Evolutionary conservation across 1,139 yeast species (phyloP).

Genomic region (Geotrichum carabidarum): DNA sequence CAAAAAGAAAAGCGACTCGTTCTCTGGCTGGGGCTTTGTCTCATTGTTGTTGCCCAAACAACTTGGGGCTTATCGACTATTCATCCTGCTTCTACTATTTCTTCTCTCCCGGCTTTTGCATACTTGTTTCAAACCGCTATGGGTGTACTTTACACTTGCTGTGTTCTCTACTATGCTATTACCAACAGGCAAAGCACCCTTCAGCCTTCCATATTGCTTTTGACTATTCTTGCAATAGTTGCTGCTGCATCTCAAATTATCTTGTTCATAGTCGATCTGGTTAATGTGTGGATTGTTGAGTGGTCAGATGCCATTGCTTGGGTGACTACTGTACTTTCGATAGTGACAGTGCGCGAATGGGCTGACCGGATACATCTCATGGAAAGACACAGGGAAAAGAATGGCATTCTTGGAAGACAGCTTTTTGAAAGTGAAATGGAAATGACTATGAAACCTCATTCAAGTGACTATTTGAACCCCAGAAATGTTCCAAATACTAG

Average conservation of each 20-base stretch:
- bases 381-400: constrained; percentile 57
- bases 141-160: constrained; percentile 65
- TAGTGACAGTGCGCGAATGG: constrained; percentile 85
- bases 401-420: constrained; percentile 69
- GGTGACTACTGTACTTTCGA: constrained; percentile 61
- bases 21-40: constrained; percentile 54
- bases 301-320: constrained; percentile 69
- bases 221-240: constrained; percentile 52
- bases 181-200: constrained; percentile 49
- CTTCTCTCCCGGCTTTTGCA: constrained; percentile 70
- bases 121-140: constrained; percentile 73
- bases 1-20: constrained; percentile 65
- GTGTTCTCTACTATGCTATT: constrained; percentile 55
- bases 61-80: constrained; percentile 68
- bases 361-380: constrained; percentile 57
- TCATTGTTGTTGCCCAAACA: constrained; percentile 56
- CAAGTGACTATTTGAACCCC: background rate
- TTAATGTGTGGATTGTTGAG: constrained; percentile 67
- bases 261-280: constrained; percentile 70
- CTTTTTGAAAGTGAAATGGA: constrained; percentile 61
- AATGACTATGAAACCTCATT: background rate
- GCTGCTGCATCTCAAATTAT: constrained; percentile 56
- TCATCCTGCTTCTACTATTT: constrained; percentile 43
- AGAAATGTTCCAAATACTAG: background rate
- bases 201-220: constrained; percentile 46